A percentile compares a stretch with the other conserved stretches of the same genome.
Evolutionary conservation across 331 rosid genomes (phyloP).

Genomic region (Dryas integrifolia): DNA sequence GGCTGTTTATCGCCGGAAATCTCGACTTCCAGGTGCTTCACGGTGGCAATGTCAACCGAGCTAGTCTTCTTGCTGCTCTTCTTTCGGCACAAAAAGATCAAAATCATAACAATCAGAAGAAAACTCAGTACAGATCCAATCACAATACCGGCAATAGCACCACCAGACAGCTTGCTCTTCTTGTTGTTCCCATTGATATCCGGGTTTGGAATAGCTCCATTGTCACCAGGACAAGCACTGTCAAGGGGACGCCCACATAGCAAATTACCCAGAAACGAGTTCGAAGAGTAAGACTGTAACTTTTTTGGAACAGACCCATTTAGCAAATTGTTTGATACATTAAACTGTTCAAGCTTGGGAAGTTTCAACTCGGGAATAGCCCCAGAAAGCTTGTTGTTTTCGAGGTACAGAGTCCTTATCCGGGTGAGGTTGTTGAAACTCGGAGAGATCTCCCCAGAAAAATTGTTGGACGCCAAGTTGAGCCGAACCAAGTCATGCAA

Average conservation of each 20-base stretch:
- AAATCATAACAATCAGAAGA: conserved; percentile 39
- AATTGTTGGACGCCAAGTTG: conserved; percentile 60
- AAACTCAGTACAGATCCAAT: conserved; percentile 65
- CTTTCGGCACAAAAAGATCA: conserved; percentile 62
- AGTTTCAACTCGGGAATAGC: conserved; percentile 44
- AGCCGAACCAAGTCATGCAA: conserved; percentile 59
- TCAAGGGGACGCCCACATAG: conserved; percentile 74
- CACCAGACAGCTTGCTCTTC: conserved; percentile 64
- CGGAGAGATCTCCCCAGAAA: conserved; percentile 61
- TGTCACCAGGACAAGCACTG: conserved; percentile 41
- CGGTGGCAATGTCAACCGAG: conserved; percentile 52
- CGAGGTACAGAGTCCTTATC: conserved; percentile 57
- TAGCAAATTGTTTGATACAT: conserved; percentile 64
- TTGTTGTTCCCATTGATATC: conserved; percentile 26
- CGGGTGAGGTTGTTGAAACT: conserved; percentile 55
- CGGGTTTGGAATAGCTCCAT: conserved; percentile 23
- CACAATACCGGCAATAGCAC: conserved; percentile 81
- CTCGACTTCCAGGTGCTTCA: conserved; percentile 56
- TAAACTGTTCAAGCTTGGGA: conserved; percentile 56
- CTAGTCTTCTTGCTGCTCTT: conserved; percentile 58
- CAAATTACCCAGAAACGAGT: conserved; percentile 59
- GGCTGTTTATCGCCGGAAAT: conserved; percentile 39
- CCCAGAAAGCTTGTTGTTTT: conserved; percentile 61
- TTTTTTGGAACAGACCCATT: conserved; percentile 70
- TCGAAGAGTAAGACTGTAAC: conserved; percentile 41